A percentile compares a stretch with the other conserved stretches of the same genome.
These are phyloP conservation scores for Pinus tabuliformis DNA, from an alignment of 75 land plant genomes.

Conservation along the genomic window DNA sequence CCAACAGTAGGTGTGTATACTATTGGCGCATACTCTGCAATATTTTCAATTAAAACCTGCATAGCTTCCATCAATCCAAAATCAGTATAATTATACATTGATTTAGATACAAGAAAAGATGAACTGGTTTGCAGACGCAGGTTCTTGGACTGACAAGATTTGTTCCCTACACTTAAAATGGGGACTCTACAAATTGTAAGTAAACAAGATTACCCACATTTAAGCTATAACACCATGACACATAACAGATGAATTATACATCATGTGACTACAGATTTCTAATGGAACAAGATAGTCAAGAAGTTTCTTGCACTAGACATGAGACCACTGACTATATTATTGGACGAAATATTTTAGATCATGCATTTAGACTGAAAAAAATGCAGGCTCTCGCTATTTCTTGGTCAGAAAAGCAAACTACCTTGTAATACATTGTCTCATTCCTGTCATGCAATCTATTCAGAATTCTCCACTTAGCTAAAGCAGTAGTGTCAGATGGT, in stretches of 20 bases:
- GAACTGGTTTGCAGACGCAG: not conserved
- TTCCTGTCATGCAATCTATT: constrained; percentile 97
- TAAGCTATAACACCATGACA: not conserved
- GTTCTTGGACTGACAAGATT: not conserved
- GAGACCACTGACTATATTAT: not conserved
- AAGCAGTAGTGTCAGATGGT: constrained; percentile 71
- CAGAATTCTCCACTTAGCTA: constrained; percentile 98
- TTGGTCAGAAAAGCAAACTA: constrained; percentile 6
- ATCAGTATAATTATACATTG: not conserved
- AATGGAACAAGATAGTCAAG: not conserved
- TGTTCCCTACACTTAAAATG: not conserved
- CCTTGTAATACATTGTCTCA: constrained; percentile 96
- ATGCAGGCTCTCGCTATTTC: not conserved
- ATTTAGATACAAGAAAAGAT: not conserved
- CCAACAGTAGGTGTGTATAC: constrained; percentile 99
- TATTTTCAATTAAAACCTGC: constrained; percentile 87
- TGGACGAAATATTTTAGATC: not conserved
- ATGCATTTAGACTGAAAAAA: not conserved
- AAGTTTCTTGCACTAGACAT: not conserved
- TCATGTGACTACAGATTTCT: not conserved
- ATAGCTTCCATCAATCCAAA: not conserved
- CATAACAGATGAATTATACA: not conserved
- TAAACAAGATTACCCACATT: not conserved
- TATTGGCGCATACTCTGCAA: constrained; percentile 94
- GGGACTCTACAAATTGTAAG: not conserved